Evolutionary conservation across 2,329 filamentous ascomycete genomes (phyloP), one percentile per base, ranked within the genome.

Genomic region (Aspergillus udagawae): DNA sequence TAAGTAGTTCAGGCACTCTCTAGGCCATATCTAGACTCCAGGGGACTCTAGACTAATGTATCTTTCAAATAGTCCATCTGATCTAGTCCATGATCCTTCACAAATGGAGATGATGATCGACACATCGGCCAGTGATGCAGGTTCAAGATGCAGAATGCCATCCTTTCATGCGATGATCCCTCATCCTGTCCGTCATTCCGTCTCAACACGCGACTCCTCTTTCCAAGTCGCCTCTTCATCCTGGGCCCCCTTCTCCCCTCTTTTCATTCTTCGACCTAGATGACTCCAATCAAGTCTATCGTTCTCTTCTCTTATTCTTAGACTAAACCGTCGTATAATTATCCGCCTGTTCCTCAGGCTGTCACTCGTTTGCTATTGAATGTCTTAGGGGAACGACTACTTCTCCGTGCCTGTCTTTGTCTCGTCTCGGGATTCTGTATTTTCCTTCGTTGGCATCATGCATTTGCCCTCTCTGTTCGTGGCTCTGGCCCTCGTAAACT

Each of bases 401-500:
- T 32, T 44, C 20, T 54, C 52, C 51, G 44, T 48, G 50, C 35
- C 29, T 44, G 20, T 53, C 51, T 12, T 49, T 45, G 27, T 52
- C 25, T 56, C 35, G 53, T 52, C 5, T 55, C 29, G 49, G 44
- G 47, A 9, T 17, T 47, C 14, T 29, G 38, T 52, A 48, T 51
- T 41, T 56, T 51, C 27, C 17, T 41, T 20, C 12, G 32, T 54
- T 29, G 49, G n/a, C 49, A 61, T 47, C 38, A 72, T 72, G 69
- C 68, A 64, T 59, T 44, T 67, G 14, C 32, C 59, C 32, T 57
- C 57, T 42, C 52, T 65, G 27, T 68, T 69, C n/a, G 52, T 70
- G 23, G 62, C 57, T 3, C 50, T 71, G 55, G 53, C 65, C 56
- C 57, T 73, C 9, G 59, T 63, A 48, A 60, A 63, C 49, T 64